A percentile compares a stretch with the other conserved stretches of the same genome.
These are phyloP conservation scores for Blastobotrys terrestris DNA, from an alignment of 805 yeast species.

Conservation along the genomic window DNA sequence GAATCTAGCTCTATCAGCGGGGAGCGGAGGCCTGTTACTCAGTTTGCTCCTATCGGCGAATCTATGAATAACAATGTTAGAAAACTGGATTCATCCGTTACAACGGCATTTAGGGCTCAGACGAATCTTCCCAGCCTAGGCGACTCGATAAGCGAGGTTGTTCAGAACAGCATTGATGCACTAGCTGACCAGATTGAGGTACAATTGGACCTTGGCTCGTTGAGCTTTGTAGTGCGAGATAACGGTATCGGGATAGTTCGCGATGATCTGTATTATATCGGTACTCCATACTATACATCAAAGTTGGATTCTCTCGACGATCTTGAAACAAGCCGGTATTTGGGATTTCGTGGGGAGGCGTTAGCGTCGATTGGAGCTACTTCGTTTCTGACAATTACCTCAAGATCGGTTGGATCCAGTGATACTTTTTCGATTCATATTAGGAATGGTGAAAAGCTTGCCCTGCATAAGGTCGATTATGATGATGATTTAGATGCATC, in stretches of 20 bases:
- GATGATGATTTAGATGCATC: neutral
- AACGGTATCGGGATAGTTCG: conserved; percentile 57
- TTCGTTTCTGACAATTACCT: conserved; percentile 37
- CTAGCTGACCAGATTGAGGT: conserved; percentile 12
- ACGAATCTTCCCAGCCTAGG: conserved; percentile 6
- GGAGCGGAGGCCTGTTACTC: too few relatives aligned
- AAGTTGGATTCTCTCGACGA: conserved; percentile 26
- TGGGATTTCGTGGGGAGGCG: conserved; percentile 45
- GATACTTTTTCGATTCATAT: neutral
- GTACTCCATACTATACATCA: conserved; percentile 41
- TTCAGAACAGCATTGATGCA: conserved; percentile 20
- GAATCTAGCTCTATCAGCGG: too few relatives aligned
- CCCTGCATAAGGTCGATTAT: neutral
- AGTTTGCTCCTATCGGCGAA: too few relatives aligned
- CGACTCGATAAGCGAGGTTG: conserved; percentile 23
- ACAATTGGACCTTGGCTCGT: conserved; percentile 6
- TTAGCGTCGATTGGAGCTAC: conserved; percentile 39
- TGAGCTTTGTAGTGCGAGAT: conserved; percentile 39
- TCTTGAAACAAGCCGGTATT: conserved; percentile 1
- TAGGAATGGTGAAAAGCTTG: neutral
- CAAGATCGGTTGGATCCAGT: conserved; percentile 31
- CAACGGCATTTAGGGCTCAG: conserved; percentile 7
- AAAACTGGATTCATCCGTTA: conserved; percentile 1
- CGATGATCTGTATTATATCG: conserved; percentile 39
- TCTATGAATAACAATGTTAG: neutral